Conservation (phyloP, 495 filamentous ascomycete genomes). For the Penicillium cataractarum region DNA sequence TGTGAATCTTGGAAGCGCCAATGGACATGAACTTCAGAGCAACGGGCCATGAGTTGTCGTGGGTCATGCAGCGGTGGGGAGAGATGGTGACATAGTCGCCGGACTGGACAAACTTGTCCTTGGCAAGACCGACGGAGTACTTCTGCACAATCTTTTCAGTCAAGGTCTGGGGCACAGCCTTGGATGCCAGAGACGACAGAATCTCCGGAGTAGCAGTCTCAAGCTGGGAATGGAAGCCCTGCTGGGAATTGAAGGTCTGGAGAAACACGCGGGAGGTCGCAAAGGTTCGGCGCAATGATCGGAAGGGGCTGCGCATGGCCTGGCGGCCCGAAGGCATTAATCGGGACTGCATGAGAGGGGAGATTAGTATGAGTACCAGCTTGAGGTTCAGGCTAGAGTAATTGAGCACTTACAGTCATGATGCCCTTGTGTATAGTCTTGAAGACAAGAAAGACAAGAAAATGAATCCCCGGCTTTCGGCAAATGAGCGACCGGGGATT, state of each 20-base stretch:
- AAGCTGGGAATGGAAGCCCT: constrained; percentile 56
- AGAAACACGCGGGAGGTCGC: constrained; percentile 42
- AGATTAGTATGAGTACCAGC: neutral
- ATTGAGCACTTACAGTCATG: constrained; percentile 32
- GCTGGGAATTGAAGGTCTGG: constrained; percentile 28
- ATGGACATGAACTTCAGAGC: constrained; percentile 86
- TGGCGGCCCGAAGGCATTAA: constrained; percentile 35
- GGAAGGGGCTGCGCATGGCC: constrained; percentile 28
- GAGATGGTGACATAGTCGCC: constrained; percentile 85
- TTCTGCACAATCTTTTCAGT: constrained; percentile 92
- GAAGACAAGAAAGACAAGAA: constrained; percentile 8
- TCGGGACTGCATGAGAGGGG: constrained; percentile 32
- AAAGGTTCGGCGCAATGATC: constrained; percentile 39
- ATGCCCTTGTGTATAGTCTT: constrained; percentile 15
- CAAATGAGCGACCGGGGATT: constrained; percentile 25
- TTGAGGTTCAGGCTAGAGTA: constrained; percentile 17
- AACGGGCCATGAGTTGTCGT: constrained; percentile 92
- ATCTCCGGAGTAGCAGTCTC: constrained; percentile 46
- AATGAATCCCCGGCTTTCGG: constrained; percentile 14
- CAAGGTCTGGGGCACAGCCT: constrained; percentile 65
- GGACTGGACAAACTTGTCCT: constrained; percentile 69
- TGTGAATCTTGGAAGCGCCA: constrained; percentile 74
- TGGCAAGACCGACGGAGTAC: constrained; percentile 69
- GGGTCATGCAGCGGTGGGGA: constrained; percentile 81
- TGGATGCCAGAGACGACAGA: constrained; percentile 43